These are phyloP conservation scores for Dactylellina cionopaga DNA, from an alignment of 2,329 filamentous ascomycete species.

Conservation along the genomic window DNA sequence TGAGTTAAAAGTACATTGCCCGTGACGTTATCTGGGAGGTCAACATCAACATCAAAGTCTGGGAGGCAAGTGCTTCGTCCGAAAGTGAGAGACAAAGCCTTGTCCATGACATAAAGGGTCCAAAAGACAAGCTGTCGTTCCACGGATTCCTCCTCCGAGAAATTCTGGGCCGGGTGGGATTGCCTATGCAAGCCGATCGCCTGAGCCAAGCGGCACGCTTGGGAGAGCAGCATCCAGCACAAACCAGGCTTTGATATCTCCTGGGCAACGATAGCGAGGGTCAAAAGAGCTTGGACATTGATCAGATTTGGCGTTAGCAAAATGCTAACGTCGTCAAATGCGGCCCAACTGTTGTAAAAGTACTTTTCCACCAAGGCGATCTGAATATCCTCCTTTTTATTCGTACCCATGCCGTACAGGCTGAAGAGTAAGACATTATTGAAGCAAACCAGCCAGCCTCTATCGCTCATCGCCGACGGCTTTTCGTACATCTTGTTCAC, in stretches of 20 bases:
- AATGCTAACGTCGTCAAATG: slow-evolving; percentile 65
- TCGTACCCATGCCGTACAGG: slow-evolving; percentile 53
- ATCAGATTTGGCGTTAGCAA: slow-evolving; percentile 68
- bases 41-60: slow-evolving; percentile 70
- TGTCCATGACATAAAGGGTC: slow-evolving; percentile 70
- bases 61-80: slow-evolving; percentile 70
- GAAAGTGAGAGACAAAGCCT: slow-evolving; percentile 68
- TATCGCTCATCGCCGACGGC: slow-evolving; percentile 53
- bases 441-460: slow-evolving; percentile 57
- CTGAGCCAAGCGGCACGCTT: slow-evolving; percentile 70
- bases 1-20: slow-evolving; percentile 62
- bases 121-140: slow-evolving; percentile 66
- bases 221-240: slow-evolving; percentile 71
- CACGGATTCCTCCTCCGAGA: slow-evolving; percentile 55
- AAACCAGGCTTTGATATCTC: slow-evolving; percentile 72
- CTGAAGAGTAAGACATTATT: slow-evolving; percentile 57
- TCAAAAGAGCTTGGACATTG: slow-evolving; percentile 69
- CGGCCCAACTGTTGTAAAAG: slow-evolving; percentile 58
- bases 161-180: slow-evolving; percentile 59
- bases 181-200: slow-evolving; percentile 71
- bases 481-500: slow-evolving; percentile 53
- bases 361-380: slow-evolving; percentile 52
- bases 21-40: slow-evolving; percentile 60
- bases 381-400: slow-evolving; percentile 44
- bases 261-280: slow-evolving; percentile 71